A percentile compares a stretch with the other conserved stretches of the same genome.
Evolutionary conservation across 257 asterid genomes (phyloP).

Genomic region (Gentiana dahurica): DNA sequence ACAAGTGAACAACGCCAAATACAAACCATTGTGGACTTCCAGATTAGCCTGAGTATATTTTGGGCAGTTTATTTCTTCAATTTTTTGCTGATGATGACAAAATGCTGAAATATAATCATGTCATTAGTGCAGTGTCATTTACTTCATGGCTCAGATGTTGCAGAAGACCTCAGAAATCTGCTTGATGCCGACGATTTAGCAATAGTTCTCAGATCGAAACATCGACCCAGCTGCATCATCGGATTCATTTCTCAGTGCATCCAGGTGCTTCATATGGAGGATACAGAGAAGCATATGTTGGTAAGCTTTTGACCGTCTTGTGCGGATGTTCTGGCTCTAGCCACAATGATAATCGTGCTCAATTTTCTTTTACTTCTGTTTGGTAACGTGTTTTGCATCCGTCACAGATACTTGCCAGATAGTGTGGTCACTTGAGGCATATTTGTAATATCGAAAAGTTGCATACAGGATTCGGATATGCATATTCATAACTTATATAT

Average conservation of each 20-base stretch:
- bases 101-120: slow-evolving; percentile 6
- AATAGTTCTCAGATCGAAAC: slow-evolving; percentile 61
- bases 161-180: slow-evolving; percentile 46
- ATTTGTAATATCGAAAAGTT: too few species aligned
- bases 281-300: slow-evolving; percentile 51
- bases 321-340: background rate
- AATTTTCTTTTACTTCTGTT: too few species aligned
- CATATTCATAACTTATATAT: too few species aligned
- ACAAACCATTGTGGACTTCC: too few species aligned
- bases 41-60: too few species aligned
- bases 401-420: too few species aligned
- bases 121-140: slow-evolving; percentile 71
- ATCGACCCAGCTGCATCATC: slow-evolving; percentile 79
- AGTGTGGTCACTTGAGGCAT: too few species aligned
- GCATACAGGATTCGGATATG: too few species aligned
- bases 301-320: slow-evolving; percentile 24
- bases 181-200: slow-evolving; percentile 73
- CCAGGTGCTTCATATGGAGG: slow-evolving; percentile 55
- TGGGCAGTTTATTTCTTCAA: background rate
- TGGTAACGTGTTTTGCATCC: too few species aligned
- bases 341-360: too few species aligned
- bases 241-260: slow-evolving; percentile 89
- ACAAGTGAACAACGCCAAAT: too few species aligned
- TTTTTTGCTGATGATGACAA: background rate
- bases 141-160: slow-evolving; percentile 56